Evolutionary conservation across 176 grass and related monocot species (phyloP).

Genomic region (Carex parvula): DNA sequence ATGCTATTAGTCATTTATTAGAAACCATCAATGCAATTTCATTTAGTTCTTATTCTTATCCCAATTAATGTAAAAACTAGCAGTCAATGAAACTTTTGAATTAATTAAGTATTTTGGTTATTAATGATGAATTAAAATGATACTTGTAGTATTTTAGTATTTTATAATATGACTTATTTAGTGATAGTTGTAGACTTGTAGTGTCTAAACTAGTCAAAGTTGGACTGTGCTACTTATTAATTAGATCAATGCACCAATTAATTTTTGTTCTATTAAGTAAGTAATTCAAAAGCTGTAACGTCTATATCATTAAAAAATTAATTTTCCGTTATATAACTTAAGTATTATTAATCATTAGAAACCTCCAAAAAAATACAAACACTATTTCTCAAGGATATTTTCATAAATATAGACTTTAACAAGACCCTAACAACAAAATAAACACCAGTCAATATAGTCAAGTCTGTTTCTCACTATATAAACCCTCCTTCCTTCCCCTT

Average conservation of each 20-base stretch:
- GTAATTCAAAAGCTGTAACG: not conserved
- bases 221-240: not conserved
- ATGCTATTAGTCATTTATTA: not conserved
- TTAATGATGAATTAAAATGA: not conserved
- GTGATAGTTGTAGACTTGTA: not conserved
- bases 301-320: not conserved
- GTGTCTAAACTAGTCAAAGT: not conserved
- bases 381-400: not conserved
- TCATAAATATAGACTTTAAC: not conserved
- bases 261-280: not conserved
- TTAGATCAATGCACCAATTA: not conserved
- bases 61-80: not conserved
- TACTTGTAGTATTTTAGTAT: no score
- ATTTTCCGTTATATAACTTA: not conserved
- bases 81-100: not conserved
- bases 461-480: conserved; percentile 21
- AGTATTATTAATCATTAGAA: not conserved
- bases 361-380: not conserved
- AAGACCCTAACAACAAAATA: not conserved
- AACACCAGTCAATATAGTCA: conserved; percentile 12
- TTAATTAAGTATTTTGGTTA: not conserved
- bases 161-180: no score
- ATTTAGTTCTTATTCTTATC: not conserved
- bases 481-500: not conserved
- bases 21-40: not conserved